These are phyloP conservation scores for Suillus cothurnatus DNA, from an alignment of 768 basidiomycete genomes.

Conservation along the genomic window DNA sequence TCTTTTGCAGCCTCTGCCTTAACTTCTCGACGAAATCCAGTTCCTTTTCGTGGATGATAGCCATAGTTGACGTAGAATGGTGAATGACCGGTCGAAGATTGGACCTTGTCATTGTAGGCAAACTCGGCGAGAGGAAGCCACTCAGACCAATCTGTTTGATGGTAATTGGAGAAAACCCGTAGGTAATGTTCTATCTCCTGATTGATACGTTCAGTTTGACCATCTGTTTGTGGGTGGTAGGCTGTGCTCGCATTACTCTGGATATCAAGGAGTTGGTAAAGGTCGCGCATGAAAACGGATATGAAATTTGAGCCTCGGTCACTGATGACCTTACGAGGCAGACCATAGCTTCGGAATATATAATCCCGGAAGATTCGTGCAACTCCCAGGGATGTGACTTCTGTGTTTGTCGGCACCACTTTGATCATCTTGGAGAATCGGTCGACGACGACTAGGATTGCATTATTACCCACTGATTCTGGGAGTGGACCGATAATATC, in stretches of 20 bases:
- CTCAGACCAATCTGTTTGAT: slow-evolving; percentile 38
- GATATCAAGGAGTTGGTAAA: slow-evolving; percentile 35
- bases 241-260: slow-evolving; percentile 39
- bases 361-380: slow-evolving; percentile 24
- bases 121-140: slow-evolving; percentile 37
- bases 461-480: slow-evolving; percentile 29
- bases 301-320: slow-evolving; percentile 15
- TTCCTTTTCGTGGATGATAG: slow-evolving; percentile 18
- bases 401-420: slow-evolving; percentile 40
- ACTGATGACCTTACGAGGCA: slow-evolving; percentile 11
- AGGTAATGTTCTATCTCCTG: slow-evolving; percentile 40
- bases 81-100: slow-evolving; percentile 28
- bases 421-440: slow-evolving; percentile 40
- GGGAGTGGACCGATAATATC: slow-evolving; percentile 39
- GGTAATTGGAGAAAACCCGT: slow-evolving; percentile 31
- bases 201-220: slow-evolving; percentile 43
- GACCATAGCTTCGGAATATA: slow-evolving; percentile 8
- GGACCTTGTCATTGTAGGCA: slow-evolving; percentile 33
- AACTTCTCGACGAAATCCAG: slow-evolving; percentile 3
- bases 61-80: slow-evolving; percentile 34
- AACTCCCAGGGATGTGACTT: slow-evolving; percentile 32
- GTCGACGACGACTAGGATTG: slow-evolving; percentile 33
- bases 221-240: slow-evolving; percentile 44
- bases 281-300: slow-evolving; percentile 28
- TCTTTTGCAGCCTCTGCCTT: slow-evolving; percentile 13